Evolutionary conservation across 1,284 basidiomycete genomes (phyloP).

Genomic region (Meripilus lineatus): DNA sequence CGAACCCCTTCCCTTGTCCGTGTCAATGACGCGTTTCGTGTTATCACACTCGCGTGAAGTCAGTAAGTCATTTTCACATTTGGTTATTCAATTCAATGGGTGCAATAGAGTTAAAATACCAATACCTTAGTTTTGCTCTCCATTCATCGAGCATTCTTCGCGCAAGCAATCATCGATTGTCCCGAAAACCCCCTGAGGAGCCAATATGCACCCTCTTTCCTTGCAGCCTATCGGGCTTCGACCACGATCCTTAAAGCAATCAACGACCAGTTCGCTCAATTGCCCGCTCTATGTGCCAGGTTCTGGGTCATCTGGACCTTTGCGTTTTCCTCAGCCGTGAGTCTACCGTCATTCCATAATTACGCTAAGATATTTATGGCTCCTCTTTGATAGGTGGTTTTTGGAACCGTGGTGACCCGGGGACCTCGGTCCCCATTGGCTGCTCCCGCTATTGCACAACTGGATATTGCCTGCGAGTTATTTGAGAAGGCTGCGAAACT

Average conservation of each 20-base stretch:
- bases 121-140: constrained; percentile 29
- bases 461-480: constrained; percentile 24
- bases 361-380: constrained; percentile 10
- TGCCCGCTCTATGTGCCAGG: constrained; percentile 26
- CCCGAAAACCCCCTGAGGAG: constrained; percentile 34
- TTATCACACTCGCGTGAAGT: constrained; percentile 36
- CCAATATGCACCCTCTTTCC: constrained; percentile 35
- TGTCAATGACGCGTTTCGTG: constrained; percentile 39
- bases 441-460: constrained; percentile 20
- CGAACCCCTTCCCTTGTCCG: constrained; percentile 20
- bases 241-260: constrained; percentile 29
- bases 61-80: constrained; percentile 22
- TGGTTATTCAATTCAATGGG: not conserved
- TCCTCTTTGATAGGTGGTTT: constrained; percentile 17
- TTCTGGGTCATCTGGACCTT: constrained; percentile 36
- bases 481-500: constrained; percentile 25
- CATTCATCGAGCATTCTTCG: constrained; percentile 37
- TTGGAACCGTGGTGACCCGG: constrained; percentile 26
- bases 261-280: constrained; percentile 22
- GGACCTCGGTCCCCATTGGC: constrained; percentile 26
- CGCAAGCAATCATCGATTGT: constrained; percentile 34
- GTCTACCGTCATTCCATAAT: constrained; percentile 10
- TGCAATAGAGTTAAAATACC: not conserved
- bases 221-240: constrained; percentile 33
- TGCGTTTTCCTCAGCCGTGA: constrained; percentile 34